Evolutionary conservation across 2,329 filamentous ascomycete species (phyloP).

Genomic region (Hymenoscyphus scutula): DNA sequence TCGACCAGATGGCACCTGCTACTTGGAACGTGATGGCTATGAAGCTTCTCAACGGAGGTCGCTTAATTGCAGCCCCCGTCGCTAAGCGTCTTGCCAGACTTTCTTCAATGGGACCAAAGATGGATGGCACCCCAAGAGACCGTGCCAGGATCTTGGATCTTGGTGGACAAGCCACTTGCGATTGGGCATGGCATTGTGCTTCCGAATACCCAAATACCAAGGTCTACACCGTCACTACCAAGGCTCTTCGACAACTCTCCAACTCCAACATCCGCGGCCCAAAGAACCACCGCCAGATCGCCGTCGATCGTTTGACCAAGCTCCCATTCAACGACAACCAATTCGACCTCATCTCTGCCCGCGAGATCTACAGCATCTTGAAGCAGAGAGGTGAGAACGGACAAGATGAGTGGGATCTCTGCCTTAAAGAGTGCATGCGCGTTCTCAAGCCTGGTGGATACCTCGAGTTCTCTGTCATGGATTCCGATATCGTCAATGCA

Average conservation of each 20-base stretch:
- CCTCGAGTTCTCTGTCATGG: conserved; percentile 85
- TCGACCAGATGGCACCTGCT: conserved; percentile 64
- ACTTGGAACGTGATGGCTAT: conserved; percentile 61
- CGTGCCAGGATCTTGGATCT: conserved; percentile 77
- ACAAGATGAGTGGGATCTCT: conserved; percentile 84
- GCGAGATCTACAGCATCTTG: conserved; percentile 80
- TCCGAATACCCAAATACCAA: conserved; percentile 80
- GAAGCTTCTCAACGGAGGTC: conserved; percentile 63
- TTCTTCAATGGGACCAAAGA: conserved; percentile 47
- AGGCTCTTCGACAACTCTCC: conserved; percentile 65
- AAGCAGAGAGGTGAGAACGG: conserved; percentile 67
- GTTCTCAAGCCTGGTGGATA: conserved; percentile 88
- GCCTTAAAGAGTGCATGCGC: conserved; percentile 81
- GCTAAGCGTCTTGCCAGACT: conserved; percentile 59
- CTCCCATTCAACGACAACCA: conserved; percentile 82
- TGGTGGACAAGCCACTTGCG: conserved; percentile 78
- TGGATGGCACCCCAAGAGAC: conserved; percentile 46
- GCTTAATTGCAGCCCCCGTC: conserved; percentile 61
- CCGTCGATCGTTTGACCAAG: conserved; percentile 71
- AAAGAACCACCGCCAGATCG: conserved; percentile 79
- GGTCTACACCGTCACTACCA: conserved; percentile 83
- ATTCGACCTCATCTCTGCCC: conserved; percentile 89
- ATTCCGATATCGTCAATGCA: conserved; percentile 84
- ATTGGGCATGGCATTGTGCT: conserved; percentile 95
- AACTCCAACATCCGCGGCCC: conserved; percentile 79